Conservation (phyloP, 2,329 filamentous ascomycete species). For the Metarhizium rileyi region DNA sequence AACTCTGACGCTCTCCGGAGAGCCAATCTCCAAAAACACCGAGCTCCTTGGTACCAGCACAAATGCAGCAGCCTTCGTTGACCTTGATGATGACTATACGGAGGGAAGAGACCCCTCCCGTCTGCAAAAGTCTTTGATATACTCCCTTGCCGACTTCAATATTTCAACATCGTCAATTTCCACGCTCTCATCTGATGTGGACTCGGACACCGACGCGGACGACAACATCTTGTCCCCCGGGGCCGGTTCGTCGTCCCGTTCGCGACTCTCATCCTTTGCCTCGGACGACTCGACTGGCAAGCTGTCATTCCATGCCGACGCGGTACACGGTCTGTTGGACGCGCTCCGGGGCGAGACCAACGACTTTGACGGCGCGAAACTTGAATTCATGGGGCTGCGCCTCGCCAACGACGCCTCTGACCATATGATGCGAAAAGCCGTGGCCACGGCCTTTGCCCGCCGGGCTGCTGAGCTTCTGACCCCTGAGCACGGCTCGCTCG, state of each 20-base stretch:
- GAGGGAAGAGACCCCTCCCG: constrained; percentile 39
- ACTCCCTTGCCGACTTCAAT: constrained; percentile 42
- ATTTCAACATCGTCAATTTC: constrained; percentile 47
- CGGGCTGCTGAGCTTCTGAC: constrained; percentile 61
- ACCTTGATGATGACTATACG: constrained; percentile 39
- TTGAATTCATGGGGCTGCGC: constrained; percentile 89
- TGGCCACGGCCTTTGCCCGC: constrained; percentile 77
- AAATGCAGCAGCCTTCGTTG: constrained; percentile 38
- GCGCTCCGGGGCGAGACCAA: constrained; percentile 65
- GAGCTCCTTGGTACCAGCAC: constrained; percentile 38
- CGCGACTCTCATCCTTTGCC: constrained; percentile 60
- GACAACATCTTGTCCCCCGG: constrained; percentile 43
- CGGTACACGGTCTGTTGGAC: constrained; percentile 77
- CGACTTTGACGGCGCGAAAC: constrained; percentile 72
- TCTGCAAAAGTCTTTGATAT: constrained; percentile 47
- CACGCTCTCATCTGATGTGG: constrained; percentile 53
- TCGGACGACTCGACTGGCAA: constrained; percentile 56
- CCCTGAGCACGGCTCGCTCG: constrained; percentile 40
- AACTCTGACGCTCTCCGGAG: constrained; percentile 25
- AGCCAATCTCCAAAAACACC: constrained; percentile 29
- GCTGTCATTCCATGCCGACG: constrained; percentile 70
- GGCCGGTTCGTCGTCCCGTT: constrained; percentile 40
- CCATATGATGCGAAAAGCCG: constrained; percentile 74
- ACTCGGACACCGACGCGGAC: constrained; percentile 57
- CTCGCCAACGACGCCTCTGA: constrained; percentile 88